These are phyloP conservation scores for Dioszegia crocea DNA, from an alignment of 768 basidiomycete species.

Conservation along the genomic window DNA sequence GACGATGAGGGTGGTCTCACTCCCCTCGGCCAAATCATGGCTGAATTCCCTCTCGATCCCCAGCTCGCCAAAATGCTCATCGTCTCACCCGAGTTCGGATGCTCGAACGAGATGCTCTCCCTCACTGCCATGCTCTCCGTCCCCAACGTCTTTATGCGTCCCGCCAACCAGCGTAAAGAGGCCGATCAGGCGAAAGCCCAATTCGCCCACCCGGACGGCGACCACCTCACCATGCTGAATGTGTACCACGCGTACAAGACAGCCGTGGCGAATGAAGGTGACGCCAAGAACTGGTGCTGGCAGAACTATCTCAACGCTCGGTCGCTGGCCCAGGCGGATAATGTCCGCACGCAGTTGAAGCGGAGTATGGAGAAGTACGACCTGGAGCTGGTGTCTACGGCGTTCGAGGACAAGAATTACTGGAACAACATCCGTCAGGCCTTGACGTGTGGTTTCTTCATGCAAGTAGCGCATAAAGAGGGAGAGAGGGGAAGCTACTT, in stretches of 20 bases:
- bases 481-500: conserved; percentile 79
- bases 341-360: conserved; percentile 82
- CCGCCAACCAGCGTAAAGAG: conserved; percentile 78
- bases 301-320: conserved; percentile 77
- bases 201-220: conserved; percentile 88
- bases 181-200: conserved; percentile 87
- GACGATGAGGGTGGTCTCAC: conserved; percentile 94
- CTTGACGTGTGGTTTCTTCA: conserved; percentile 90
- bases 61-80: conserved; percentile 95
- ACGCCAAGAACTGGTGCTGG: conserved; percentile 81
- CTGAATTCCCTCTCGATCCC: conserved; percentile 97
- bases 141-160: conserved; percentile 91
- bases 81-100: conserved; percentile 87
- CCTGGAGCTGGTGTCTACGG: conserved; percentile 64
- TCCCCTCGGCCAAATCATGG: conserved; percentile 81
- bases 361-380: conserved; percentile 89
- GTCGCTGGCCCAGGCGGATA: conserved; percentile 83
- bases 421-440: conserved; percentile 73
- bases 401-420: conserved; percentile 65
- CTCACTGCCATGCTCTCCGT: conserved; percentile 98
- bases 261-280: conserved; percentile 57
- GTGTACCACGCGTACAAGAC: conserved; percentile 88
- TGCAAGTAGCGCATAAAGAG: conserved; percentile 95
- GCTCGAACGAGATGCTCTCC: conserved; percentile 90
- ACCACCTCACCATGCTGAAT: conserved; percentile 89